Evolutionary conservation across 2,329 filamentous ascomycete species (phyloP), one percentile per base, ranked within the genome.

Genomic region (Pyrenochaeta sp.): DNA sequence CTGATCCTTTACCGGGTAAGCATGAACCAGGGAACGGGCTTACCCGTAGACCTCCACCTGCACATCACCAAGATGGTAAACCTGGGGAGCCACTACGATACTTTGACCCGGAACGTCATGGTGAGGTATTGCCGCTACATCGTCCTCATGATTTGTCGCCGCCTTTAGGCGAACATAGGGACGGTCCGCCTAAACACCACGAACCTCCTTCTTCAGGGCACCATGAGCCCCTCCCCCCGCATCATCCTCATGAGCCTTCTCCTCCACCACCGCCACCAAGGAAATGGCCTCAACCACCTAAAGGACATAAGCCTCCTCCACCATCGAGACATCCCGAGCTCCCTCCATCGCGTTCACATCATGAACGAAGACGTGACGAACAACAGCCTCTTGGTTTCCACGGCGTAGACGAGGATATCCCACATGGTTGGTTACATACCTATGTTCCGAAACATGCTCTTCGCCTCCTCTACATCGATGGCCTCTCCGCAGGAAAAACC

Each of bases 381-480:
- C 51, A 55, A 27, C 43, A 54, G 6, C 39, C 47, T 10, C 28
- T 53, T 3, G 6, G 18, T 7, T 11, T 13, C 3, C 19, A 20
- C 8, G 7, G 10, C 8, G 10, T 29, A 20, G 29, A 41, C 1
- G 10, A 40, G 24, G 32, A 48, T 7, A 22, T 17, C 6, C 36
- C 38, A 14, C 24, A 36, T 9, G 86, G 87, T 6, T 88, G 84
- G 55, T 72, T 90, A 1, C 87, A 90, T 57, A 85, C 81, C 0
- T 90, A 89, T 61, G 75, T 76, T 6, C 79, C 85, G 3, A 78
- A 72, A 1, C 77, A 81, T 10, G 72, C 80, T 4, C 71, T 89
- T 1, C 77, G 78, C 8, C 72, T 89, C 3, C 71, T 90, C 3
- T 88, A 89, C 58, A 64, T 90, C 11, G 88, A 90, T 60, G 87